Conservation (phyloP, 495 filamentous ascomycete genomes). For the Articulospora tetracladia region DNA sequence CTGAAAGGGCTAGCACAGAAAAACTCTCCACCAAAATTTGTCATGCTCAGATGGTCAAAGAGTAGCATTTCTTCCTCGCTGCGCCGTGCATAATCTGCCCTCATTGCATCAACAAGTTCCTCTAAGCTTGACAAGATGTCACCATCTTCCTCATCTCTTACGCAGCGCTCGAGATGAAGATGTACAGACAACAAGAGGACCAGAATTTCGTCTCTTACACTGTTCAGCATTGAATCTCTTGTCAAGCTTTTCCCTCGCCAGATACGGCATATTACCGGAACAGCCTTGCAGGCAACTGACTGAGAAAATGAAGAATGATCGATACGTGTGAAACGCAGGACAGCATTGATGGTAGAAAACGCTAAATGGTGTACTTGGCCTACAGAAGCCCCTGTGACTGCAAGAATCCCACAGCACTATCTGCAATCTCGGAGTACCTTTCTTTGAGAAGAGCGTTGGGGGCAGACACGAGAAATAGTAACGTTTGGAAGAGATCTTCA, state of each 20-base stretch:
- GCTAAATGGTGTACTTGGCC: constrained; percentile 64
- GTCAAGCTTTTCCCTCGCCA: constrained; percentile 68
- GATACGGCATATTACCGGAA: constrained; percentile 67
- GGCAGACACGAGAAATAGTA: constrained; percentile 33
- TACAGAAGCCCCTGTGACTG: constrained; percentile 46
- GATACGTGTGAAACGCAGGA: constrained; percentile 60
- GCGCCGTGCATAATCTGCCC: constrained; percentile 68
- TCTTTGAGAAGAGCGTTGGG: constrained; percentile 69
- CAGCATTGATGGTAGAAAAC: constrained; percentile 69
- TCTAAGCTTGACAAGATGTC: constrained; percentile 34
- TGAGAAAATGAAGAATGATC: constrained; percentile 63
- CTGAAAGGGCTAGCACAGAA: constrained; percentile 38
- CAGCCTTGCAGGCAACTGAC: constrained; percentile 49
- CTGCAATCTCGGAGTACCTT: constrained; percentile 53
- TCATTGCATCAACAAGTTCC: constrained; percentile 57
- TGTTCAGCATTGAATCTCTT: constrained; percentile 67
- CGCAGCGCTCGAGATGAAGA: constrained; percentile 48
- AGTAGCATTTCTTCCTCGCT: constrained; percentile 64
- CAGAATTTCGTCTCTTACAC: constrained; percentile 55
- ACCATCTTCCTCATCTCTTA: constrained; percentile 27
- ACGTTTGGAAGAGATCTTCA: constrained; percentile 21
- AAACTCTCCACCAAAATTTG: constrained; percentile 32
- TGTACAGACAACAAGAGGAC: constrained; percentile 66
- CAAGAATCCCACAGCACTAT: constrained; percentile 58
- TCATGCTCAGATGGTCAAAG: constrained; percentile 67